phyloP scores from a whole-genome alignment of 257 asterid genomes.

The Coffea canephora region DNA sequence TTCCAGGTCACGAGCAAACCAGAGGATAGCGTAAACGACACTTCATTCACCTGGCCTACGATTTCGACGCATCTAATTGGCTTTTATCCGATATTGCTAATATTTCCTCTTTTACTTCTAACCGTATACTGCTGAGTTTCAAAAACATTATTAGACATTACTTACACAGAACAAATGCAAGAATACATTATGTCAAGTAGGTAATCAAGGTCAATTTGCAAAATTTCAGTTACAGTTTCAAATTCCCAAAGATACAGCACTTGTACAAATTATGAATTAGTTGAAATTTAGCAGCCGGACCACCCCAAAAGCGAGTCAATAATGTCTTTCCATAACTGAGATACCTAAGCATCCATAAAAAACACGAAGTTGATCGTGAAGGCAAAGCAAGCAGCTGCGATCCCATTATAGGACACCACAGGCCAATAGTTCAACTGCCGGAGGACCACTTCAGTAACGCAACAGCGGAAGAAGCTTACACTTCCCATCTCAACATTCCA shows the following conservation, averaged over 20 bases:
- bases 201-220: neutral
- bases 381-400: neutral
- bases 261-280: neutral
- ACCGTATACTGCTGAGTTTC: neutral
- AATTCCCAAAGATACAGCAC: neutral
- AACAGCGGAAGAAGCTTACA: neutral
- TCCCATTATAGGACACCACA: neutral
- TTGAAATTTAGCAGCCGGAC: neutral
- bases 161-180: neutral
- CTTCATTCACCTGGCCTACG: neutral
- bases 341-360: neutral
- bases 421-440: neutral
- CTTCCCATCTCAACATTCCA: neutral
- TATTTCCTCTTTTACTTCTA: too few species aligned
- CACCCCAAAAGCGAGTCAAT: neutral
- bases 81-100: too few species aligned
- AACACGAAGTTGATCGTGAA: neutral
- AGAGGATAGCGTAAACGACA: neutral
- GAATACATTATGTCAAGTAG: neutral
- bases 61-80: too few species aligned
- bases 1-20: neutral
- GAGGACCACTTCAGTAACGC: neutral
- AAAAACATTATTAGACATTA: neutral
- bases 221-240: constrained; percentile 18
- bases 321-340: neutral